Evolutionary conservation across 441 rosid genomes (phyloP), one percentile per base, ranked within the genome.

Genomic region (Arabidopsis lyrata): DNA sequence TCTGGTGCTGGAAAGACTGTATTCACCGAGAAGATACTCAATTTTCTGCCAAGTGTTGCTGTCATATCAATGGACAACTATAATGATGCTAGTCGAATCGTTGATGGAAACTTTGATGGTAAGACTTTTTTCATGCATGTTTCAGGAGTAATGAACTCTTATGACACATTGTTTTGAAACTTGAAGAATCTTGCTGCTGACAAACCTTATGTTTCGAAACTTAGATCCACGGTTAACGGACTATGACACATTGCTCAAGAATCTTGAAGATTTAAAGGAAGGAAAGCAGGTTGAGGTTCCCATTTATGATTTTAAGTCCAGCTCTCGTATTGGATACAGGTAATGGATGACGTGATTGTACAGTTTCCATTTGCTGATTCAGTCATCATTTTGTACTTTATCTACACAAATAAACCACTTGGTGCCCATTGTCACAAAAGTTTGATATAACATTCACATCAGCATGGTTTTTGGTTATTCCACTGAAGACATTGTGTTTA

Each of bases 151-250:
- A 50, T 38, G 12, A n/a, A 34, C 45, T 63, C n/a, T 7, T 32
- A 31, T 59, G 6, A 29, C 41, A 16, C 31, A 48, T 61, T 38
- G 34, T 69, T 69, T 45, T 39, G 36, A 47, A 18, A 32, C 73
- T 45, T 92, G 31, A 29, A 29, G 31, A 3, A 29, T 29, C 31
- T 29, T 29, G 31, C 31, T 29, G 31, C 31, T 29, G 31, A 29
- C 31, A 5, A 29, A 29, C 31, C 6, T 29, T 29, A 29, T 38
- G 34, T 69, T 69, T 45, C 29, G 36, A 47, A 18, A 32, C 73
- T 45, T 92, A 95, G 99, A 96, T 88, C 99, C 99, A 8, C 95
- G 98, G 63, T 77, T 96, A 83, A 96, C 99, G n/a, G 99, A 96
- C 81, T 93, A 93, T 63, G 99, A 86, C 57, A 88, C 96, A 29